Percentiles rank a stretch among this genome's conserved stretches.
Conservation (phyloP, 768 basidiomycete genomes). For the Boletus pseudo-olivaceus region DNA sequence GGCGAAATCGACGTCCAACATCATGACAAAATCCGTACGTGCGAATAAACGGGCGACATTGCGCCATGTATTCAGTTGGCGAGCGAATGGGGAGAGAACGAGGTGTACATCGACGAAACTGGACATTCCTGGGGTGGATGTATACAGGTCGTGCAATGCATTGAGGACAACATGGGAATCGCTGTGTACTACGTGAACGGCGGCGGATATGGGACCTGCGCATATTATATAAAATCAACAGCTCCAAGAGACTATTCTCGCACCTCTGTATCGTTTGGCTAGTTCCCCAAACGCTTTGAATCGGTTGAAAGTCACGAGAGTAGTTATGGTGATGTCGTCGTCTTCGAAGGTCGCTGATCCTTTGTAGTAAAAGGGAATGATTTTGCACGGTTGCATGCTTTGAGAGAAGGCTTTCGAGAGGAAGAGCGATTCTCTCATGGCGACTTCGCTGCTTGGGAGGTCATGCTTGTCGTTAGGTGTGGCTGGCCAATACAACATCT, state of each 20-base stretch:
- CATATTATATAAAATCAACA: background rate
- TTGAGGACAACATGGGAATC: conserved; percentile 49
- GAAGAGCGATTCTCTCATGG: conserved; percentile 48
- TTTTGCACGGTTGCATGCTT: conserved; percentile 68
- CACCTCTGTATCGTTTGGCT: conserved; percentile 77
- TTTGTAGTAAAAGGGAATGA: conserved; percentile 80
- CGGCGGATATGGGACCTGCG: conserved; percentile 79
- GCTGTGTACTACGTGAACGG: conserved; percentile 60
- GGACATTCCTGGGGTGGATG: conserved; percentile 61
- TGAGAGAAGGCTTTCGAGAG: conserved; percentile 68
- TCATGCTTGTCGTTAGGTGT: background rate
- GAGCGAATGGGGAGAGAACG: conserved; percentile 74
- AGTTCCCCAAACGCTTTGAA: conserved; percentile 69
- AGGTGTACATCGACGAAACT: conserved; percentile 81
- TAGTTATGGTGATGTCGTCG: conserved; percentile 81
- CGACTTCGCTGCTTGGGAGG: conserved; percentile 8
- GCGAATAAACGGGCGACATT: conserved; percentile 84
- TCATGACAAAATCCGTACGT: conserved; percentile 81
- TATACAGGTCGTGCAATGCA: conserved; percentile 64
- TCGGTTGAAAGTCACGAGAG: conserved; percentile 76
- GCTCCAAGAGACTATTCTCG: conserved; percentile 8
- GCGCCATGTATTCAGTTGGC: conserved; percentile 89
- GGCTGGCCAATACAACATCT: conserved; percentile 22
- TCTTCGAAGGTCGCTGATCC: conserved; percentile 52
- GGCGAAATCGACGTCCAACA: conserved; percentile 89